phyloP scores from a whole-genome alignment of 2,329 filamentous ascomycete species.

The Pseudogymnoascus sp. region DNA sequence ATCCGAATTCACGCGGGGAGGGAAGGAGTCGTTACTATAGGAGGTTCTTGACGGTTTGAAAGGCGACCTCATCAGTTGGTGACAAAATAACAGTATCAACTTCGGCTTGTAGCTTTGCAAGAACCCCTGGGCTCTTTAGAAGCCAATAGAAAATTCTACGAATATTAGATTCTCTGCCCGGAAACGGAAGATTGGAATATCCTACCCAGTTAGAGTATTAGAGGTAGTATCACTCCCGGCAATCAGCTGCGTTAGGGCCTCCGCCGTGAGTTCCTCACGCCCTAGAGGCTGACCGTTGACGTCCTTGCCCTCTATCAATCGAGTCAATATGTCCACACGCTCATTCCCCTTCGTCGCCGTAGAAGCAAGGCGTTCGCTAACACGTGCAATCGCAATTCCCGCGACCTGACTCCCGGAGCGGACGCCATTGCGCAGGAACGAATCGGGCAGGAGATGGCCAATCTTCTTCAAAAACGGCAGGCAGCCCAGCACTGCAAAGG shows the following conservation, averaged over 20 bases:
- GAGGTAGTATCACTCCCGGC: constrained; percentile 67
- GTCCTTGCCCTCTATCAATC: constrained; percentile 79
- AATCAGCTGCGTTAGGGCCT: constrained; percentile 80
- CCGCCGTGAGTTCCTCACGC: constrained; percentile 71
- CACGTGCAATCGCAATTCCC: constrained; percentile 76
- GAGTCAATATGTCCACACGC: constrained; percentile 69
- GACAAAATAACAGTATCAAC: constrained; percentile 60
- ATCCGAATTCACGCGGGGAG: neutral
- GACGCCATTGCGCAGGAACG: constrained; percentile 67
- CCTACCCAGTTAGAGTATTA: constrained; percentile 46
- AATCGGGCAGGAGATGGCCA: constrained; percentile 68
- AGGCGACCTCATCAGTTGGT: constrained; percentile 55
- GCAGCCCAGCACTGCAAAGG: constrained; percentile 69
- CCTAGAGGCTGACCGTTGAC: constrained; percentile 66
- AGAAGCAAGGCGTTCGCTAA: constrained; percentile 61
- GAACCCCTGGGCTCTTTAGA: constrained; percentile 57
- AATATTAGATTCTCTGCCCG: constrained; percentile 23
- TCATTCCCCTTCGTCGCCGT: constrained; percentile 50
- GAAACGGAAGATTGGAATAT: neutral
- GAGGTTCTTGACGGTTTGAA: constrained; percentile 62
- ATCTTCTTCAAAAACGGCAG: constrained; percentile 67
- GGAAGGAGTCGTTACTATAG: constrained; percentile 61
- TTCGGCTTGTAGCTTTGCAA: constrained; percentile 61
- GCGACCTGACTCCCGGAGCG: constrained; percentile 69
- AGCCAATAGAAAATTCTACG: constrained; percentile 75